A percentile compares a stretch with the other conserved stretches of the same genome.
Conservation (phyloP, 148 eudicot species). For the Persicaria tinctoria region DNA sequence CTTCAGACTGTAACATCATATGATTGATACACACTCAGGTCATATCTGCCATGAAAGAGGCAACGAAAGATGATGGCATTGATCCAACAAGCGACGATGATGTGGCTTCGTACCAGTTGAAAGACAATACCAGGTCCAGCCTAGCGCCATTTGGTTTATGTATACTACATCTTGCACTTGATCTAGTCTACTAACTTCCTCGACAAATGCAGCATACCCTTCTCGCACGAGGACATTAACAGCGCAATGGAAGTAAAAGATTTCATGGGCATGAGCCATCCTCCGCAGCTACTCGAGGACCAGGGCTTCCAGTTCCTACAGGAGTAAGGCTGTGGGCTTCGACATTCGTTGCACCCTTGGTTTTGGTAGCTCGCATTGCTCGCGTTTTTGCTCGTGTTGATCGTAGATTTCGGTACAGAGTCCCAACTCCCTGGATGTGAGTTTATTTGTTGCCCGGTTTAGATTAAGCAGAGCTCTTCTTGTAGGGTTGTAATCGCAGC, state of each 20-base stretch:
- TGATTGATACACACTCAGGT: constrained; percentile 35
- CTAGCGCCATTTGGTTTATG: too few relatives aligned
- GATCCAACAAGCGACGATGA: constrained; percentile 49
- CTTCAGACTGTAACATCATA: neutral
- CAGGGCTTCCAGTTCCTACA: constrained; percentile 62
- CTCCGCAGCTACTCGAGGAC: constrained; percentile 52
- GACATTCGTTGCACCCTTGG: neutral
- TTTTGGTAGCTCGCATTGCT: neutral
- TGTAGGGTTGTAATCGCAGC: neutral
- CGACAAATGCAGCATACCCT: constrained; percentile 53
- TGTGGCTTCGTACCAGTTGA: constrained; percentile 26
- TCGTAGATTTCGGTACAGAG: neutral
- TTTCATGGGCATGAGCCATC: constrained; percentile 58
- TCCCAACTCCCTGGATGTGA: neutral
- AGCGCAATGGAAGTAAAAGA: constrained; percentile 47
- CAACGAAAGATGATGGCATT: constrained; percentile 30
- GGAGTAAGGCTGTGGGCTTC: neutral
- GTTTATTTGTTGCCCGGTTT: neutral
- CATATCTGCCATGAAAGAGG: constrained; percentile 45
- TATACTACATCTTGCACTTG: neutral
- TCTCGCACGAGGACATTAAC: constrained; percentile 58
- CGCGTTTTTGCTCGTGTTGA: neutral
- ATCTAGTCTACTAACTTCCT: neutral
- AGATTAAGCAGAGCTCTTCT: neutral
- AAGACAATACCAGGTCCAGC: neutral